These are phyloP conservation scores for Dianthus caryophyllus DNA, from an alignment of 148 eudicot species.

Conservation along the genomic window DNA sequence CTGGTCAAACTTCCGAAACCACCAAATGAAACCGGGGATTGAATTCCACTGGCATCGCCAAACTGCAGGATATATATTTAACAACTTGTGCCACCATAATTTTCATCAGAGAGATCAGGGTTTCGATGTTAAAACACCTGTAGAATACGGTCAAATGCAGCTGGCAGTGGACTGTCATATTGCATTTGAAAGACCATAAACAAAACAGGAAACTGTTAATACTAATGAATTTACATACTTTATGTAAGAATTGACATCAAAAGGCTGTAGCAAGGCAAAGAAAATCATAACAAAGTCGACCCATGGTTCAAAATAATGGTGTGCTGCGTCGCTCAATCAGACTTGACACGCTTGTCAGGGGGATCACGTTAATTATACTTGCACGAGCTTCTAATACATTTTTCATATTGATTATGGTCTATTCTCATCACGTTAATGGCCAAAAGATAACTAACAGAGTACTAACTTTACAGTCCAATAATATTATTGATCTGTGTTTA, in stretches of 20 bases:
- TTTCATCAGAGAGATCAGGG: constrained; percentile 24
- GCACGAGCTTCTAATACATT: no score
- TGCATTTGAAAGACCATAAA: constrained; percentile 21
- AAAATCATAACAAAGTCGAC: background rate
- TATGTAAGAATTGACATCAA: background rate
- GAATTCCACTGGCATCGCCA: constrained; percentile 99
- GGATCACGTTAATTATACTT: no score
- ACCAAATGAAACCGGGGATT: constrained; percentile 97
- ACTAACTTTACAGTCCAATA: no score
- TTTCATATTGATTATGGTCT: no score
- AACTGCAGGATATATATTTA: constrained; percentile 57
- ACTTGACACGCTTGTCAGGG: no score
- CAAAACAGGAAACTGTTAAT: constrained; percentile 9
- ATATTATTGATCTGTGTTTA: no score
- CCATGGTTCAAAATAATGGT: background rate
- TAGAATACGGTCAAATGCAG: constrained; percentile 82
- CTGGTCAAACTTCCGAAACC: constrained; percentile 99
- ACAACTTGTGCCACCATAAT: constrained; percentile 29
- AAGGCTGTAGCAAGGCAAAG: background rate
- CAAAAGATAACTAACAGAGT: no score
- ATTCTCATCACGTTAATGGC: no score
- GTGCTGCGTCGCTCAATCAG: no score
- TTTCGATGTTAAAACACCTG: constrained; percentile 54
- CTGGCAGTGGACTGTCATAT: constrained; percentile 77
- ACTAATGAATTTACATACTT: background rate